Percentiles rank a stretch among this genome's conserved stretches.
Evolutionary conservation across 768 basidiomycete genomes (phyloP).

Genomic region (Pholiota conissans): DNA sequence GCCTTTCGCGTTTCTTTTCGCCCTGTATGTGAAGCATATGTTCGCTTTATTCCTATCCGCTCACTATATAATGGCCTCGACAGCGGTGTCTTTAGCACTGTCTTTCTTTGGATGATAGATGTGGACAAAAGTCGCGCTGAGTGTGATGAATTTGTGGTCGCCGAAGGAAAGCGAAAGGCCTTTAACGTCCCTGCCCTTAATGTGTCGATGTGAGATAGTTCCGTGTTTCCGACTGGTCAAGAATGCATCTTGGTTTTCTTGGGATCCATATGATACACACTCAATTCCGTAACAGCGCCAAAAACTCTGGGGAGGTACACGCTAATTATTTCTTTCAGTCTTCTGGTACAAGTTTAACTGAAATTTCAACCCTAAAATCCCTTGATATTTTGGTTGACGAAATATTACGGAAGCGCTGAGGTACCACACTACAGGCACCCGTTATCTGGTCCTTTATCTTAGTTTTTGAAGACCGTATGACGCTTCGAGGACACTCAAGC

Average conservation of each 20-base stretch:
- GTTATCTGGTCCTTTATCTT: neutral
- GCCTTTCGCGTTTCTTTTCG: conserved; percentile 75
- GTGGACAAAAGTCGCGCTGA: conserved; percentile 63
- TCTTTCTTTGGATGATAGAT: conserved; percentile 65
- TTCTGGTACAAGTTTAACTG: neutral
- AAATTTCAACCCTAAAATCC: too few relatives aligned
- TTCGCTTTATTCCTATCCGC: neutral
- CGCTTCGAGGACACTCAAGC: neutral
- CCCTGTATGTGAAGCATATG: conserved; percentile 50
- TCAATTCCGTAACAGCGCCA: neutral
- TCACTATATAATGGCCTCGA: neutral
- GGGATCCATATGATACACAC: neutral
- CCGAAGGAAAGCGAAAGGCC: conserved; percentile 39
- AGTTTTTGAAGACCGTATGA: neutral
- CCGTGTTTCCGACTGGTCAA: neutral
- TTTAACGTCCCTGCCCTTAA: conserved; percentile 15
- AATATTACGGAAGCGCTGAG: too few relatives aligned
- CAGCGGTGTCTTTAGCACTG: conserved; percentile 52
- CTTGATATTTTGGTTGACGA: too few relatives aligned
- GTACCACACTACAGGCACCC: too few relatives aligned
- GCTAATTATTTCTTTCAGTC: neutral
- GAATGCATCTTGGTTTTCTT: neutral
- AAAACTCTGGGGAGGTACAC: neutral
- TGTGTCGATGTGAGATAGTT: neutral
- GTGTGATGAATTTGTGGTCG: conserved; percentile 59